phyloP scores from a whole-genome alignment of 148 eudicot species.

The Rhododendron ferrugineum region DNA sequence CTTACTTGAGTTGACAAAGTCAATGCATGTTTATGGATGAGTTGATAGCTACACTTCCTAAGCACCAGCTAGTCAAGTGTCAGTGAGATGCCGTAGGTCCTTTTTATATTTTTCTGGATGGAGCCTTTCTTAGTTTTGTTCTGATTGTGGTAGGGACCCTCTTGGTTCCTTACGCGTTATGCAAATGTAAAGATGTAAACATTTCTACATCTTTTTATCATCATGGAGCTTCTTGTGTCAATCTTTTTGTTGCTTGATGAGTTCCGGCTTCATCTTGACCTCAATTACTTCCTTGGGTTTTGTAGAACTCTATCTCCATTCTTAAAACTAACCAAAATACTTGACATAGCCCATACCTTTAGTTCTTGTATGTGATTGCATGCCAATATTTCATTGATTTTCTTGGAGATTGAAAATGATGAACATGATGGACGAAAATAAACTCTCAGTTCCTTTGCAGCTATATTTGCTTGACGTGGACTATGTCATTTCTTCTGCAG shows the following conservation, averaged over 20 bases:
- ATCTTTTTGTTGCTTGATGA: neutral
- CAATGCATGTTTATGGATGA: neutral
- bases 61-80: neutral
- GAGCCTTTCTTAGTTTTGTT: neutral
- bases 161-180: neutral
- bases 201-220: neutral
- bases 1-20: neutral
- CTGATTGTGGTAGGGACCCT: neutral
- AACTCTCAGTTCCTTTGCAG: neutral
- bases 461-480: neutral
- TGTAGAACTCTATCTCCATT: constrained; percentile 16
- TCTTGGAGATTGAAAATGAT: neutral
- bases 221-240: neutral
- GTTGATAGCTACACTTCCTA: neutral
- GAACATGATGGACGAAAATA: neutral
- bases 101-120: neutral
- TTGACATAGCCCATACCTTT: neutral
- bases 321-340: neutral
- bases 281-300: neutral
- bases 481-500: constrained; percentile 33
- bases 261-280: neutral
- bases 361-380: neutral
- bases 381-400: neutral
- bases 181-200: neutral
- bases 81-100: neutral